Evolutionary conservation across 2,329 filamentous ascomycete genomes (phyloP).

Genomic region (Diatrype stigma): DNA sequence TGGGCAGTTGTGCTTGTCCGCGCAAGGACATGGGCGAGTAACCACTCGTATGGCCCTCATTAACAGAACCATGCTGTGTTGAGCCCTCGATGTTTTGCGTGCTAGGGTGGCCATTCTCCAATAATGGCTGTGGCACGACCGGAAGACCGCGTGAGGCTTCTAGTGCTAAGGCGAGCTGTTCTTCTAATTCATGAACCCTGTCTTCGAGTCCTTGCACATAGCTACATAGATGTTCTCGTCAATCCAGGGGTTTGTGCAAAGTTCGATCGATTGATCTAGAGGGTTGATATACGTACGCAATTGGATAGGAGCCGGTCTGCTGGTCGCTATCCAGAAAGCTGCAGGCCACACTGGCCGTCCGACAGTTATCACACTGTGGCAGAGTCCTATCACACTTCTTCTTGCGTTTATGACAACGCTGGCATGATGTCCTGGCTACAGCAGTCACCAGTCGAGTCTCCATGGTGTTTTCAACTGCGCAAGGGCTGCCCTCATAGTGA

Average conservation of each 20-base stretch:
- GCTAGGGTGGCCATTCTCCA: background rate
- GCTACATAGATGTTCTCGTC: constrained; percentile 5
- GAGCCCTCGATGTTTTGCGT: background rate
- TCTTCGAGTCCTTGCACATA: constrained; percentile 32
- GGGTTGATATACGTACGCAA: constrained; percentile 28
- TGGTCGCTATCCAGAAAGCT: constrained; percentile 37
- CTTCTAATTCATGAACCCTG: constrained; percentile 17
- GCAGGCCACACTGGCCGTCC: constrained; percentile 31
- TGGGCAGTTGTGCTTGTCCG: constrained; percentile 1
- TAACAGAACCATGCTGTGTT: background rate
- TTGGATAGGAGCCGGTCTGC: constrained; percentile 35
- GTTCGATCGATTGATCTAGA: no score
- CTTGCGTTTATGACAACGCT: constrained; percentile 37
- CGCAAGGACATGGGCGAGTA: constrained; percentile 2
- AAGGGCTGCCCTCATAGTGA: no score
- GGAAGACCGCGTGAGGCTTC: background rate
- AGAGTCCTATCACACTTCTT: constrained; percentile 38
- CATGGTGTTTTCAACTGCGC: background rate
- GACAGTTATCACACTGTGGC: constrained; percentile 36
- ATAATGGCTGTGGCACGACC: background rate
- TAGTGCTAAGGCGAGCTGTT: constrained; percentile 4
- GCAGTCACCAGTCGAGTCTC: constrained; percentile 4
- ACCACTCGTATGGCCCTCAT: background rate
- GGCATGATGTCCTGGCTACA: constrained; percentile 27
- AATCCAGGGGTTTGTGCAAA: background rate